Conservation (phyloP, 2,329 filamentous ascomycete genomes). For the Fusarium denticulatum region DNA sequence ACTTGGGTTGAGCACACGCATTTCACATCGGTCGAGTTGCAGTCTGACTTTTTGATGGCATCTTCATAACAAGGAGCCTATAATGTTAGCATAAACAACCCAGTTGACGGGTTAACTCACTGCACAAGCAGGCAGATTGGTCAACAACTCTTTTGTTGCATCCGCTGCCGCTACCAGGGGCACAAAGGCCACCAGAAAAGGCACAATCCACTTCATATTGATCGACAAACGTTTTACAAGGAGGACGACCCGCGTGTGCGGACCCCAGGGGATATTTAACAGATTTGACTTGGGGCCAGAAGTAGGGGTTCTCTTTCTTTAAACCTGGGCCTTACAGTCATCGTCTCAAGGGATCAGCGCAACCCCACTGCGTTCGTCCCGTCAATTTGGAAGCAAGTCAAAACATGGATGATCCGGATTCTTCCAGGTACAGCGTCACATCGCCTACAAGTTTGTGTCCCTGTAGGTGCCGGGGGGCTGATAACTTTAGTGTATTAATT, state of each 20-base stretch:
- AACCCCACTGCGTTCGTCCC: slow-evolving; percentile 1
- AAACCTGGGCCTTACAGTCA: neutral
- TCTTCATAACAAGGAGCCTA: slow-evolving; percentile 13
- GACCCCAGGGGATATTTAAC: slow-evolving; percentile 18
- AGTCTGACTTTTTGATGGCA: slow-evolving; percentile 13
- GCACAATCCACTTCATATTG: slow-evolving; percentile 40
- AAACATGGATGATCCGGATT: neutral
- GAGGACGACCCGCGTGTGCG: slow-evolving; percentile 4
- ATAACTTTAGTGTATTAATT: neutral
- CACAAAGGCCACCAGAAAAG: slow-evolving; percentile 34
- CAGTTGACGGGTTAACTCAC: slow-evolving; percentile 13
- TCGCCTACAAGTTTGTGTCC: neutral
- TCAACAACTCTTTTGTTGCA: slow-evolving; percentile 27
- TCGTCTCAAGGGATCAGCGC: slow-evolving; percentile 1
- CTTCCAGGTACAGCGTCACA: slow-evolving; percentile 14
- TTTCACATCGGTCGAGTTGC: slow-evolving; percentile 29
- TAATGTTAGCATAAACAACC: neutral
- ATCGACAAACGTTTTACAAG: slow-evolving; percentile 18
- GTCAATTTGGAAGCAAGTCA: neutral
- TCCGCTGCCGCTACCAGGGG: slow-evolving; percentile 18
- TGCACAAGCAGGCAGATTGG: slow-evolving; percentile 30
- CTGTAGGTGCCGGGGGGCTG: neutral
- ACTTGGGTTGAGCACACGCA: slow-evolving; percentile 37
- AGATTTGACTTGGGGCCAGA: neutral
- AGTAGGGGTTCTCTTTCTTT: neutral